A percentile compares a stretch with the other conserved stretches of the same genome.
phyloP scores from a whole-genome alignment of 2,329 filamentous ascomycete species.

The Clonostachys sp. region DNA sequence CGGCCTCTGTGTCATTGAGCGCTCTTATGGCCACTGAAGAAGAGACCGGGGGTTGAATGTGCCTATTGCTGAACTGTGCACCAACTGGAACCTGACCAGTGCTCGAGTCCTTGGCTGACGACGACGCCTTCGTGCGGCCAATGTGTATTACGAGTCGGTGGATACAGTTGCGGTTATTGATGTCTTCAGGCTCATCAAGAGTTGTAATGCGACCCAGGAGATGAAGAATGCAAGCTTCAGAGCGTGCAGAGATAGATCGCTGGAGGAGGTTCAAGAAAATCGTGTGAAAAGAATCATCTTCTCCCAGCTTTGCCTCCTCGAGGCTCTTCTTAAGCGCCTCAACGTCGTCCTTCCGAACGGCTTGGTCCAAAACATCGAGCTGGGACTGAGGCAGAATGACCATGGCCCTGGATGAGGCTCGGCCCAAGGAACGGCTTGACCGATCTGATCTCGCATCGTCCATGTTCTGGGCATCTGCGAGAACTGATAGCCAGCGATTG shows the following conservation, averaged over 20 bases:
- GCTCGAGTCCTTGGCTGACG: conserved; percentile 45
- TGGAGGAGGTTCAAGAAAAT: conserved; percentile 79
- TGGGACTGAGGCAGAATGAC: conserved; percentile 65
- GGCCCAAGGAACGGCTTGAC: conserved; percentile 71
- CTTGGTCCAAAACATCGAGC: conserved; percentile 68
- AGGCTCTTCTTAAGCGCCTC: conserved; percentile 51
- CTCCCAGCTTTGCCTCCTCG: conserved; percentile 44
- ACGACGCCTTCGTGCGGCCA: conserved; percentile 62
- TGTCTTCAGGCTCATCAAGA: conserved; percentile 83
- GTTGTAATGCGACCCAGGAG: conserved; percentile 65
- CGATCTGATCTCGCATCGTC: conserved; percentile 73
- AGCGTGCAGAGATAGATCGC: conserved; percentile 66
- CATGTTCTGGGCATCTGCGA: conserved; percentile 71
- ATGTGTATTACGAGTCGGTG: conserved; percentile 92
- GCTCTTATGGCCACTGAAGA: conserved; percentile 56
- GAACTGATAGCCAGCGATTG: conserved; percentile 85
- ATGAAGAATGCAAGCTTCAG: conserved; percentile 64
- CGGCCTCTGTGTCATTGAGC: conserved; percentile 62
- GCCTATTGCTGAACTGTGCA: conserved; percentile 59
- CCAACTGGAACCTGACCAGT: conserved; percentile 43
- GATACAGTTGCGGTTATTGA: conserved; percentile 90
- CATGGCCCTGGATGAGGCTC: conserved; percentile 70
- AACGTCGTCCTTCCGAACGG: conserved; percentile 65
- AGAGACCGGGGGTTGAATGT: conserved; percentile 73
- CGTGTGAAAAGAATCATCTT: conserved; percentile 44